phyloP scores from a whole-genome alignment of 176 grass and related monocot species.

The Carex cristatella region DNA sequence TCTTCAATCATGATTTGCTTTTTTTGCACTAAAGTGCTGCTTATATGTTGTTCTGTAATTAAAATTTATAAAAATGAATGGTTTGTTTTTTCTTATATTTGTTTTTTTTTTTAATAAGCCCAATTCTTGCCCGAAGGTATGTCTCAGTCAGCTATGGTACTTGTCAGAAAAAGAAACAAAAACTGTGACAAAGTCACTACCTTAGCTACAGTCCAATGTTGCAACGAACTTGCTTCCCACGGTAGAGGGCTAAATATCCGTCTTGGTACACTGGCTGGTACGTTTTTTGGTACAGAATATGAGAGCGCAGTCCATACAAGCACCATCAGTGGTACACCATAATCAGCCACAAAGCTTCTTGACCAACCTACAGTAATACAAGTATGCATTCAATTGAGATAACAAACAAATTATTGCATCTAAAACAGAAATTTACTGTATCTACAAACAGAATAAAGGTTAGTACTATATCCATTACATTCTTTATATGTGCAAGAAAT shows the following conservation, averaged over 20 bases:
- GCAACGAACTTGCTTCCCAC: slow-evolving; percentile 57
- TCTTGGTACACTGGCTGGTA: slow-evolving; percentile 69
- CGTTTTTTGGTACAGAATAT: slow-evolving; percentile 51
- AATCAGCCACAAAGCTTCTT: slow-evolving; percentile 82
- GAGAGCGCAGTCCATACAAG: slow-evolving; percentile 79
- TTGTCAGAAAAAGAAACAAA: not conserved
- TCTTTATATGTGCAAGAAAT: not conserved
- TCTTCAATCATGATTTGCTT: not conserved
- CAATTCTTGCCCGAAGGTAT: not conserved
- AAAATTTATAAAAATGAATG: not conserved
- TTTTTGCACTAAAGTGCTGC: not conserved
- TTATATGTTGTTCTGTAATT: not conserved
- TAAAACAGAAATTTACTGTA: not conserved
- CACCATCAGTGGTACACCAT: slow-evolving; percentile 92
- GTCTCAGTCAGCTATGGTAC: not conserved
- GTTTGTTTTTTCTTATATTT: too few species aligned
- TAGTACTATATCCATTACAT: not conserved
- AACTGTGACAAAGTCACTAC: slow-evolving; percentile 27
- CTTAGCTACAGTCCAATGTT: slow-evolving; percentile 75
- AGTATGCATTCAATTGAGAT: slow-evolving; percentile 3
- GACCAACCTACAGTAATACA: slow-evolving; percentile 51
- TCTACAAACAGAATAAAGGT: not conserved
- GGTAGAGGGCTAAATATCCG: slow-evolving; percentile 80
- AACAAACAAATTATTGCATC: not conserved
- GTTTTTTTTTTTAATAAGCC: not conserved